Percentiles rank a stretch among this genome's conserved stretches.
phyloP scores from a whole-genome alignment of 345 rosid species.

The Populus simonii region DNA sequence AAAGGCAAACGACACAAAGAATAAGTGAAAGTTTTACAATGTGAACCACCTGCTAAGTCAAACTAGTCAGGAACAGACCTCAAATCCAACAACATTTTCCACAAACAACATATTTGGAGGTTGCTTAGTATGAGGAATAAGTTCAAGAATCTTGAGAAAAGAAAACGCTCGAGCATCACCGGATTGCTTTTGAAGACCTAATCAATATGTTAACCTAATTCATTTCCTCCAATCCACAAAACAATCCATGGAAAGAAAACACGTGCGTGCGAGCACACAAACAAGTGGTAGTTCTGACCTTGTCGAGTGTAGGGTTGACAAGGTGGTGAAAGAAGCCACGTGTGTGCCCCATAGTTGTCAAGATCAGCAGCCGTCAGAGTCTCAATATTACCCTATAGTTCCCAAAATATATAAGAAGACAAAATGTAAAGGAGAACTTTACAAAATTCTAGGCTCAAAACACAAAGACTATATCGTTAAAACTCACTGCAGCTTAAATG shows the following conservation, averaged over 20 bases:
- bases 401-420: conserved; percentile 2
- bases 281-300: conserved; percentile 40
- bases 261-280: background rate
- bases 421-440: background rate
- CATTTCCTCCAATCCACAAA: conserved; percentile 8
- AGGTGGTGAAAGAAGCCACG: conserved; percentile 98
- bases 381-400: conserved; percentile 79
- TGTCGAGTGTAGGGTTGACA: conserved; percentile 97
- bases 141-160: conserved; percentile 85
- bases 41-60: background rate
- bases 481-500: background rate
- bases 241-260: background rate
- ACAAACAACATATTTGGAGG: conserved; percentile 74
- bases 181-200: conserved; percentile 90
- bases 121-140: conserved; percentile 49
- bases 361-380: conserved; percentile 69
- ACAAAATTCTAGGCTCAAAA: background rate
- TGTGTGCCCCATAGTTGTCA: conserved; percentile 64
- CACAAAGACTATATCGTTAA: background rate
- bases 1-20: conserved; percentile 7
- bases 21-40: background rate
- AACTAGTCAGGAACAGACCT: conserved; percentile 44
- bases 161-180: conserved; percentile 91
- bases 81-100: conserved; percentile 89
- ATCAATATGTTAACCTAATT: conserved; percentile 15